Evolutionary conservation across 2,329 filamentous ascomycete genomes (phyloP), one percentile per base, ranked within the genome.

Genomic region (Hymenoscyphus fructigenus): DNA sequence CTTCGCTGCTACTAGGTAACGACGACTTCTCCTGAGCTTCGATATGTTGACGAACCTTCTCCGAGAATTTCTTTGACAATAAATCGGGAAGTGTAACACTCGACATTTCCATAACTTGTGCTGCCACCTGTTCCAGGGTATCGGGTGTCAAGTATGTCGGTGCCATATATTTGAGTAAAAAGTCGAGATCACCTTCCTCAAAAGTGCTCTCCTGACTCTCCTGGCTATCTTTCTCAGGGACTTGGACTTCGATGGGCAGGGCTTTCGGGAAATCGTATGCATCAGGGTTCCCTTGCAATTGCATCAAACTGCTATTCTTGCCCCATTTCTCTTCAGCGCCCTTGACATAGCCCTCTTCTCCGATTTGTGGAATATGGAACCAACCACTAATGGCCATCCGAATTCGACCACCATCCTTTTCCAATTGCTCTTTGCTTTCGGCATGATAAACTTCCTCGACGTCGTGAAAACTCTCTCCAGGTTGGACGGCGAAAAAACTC

Each of bases 321-420:
- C 91, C 92, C 68, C 96, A 86, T 75, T 89, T 91, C 80, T 96
- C 92, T 77, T 98, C 94, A 62, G 95, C 84, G 3, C 94, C 95
- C 75, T 91, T 82, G 71, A 96, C 88, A 72, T 90, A 99, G 55
- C 95, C 95, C 29, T 96, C 92, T 77, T 99, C 95, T 63, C 94
- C 94, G 71, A 91, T 80, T 79, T 99, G 95, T 0, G 95, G 95
- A 68, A 99, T 98, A 78, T 99, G 95, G 78, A 96, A 99, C 95
- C 95, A 99, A 61, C 95, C 95, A 75, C 92, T 97, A 75, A 99
- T 97, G 60, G 95, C 95, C 94, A 99, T 98, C 70, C 95, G 89
- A 59, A 97, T 87, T 58, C 92, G 86, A 0, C 89, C 90, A 20
- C 90, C 89, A 65, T 93, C 85, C 77, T 83, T 87, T 75, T 83